These are phyloP conservation scores for Suillus subaureus DNA, from an alignment of 768 basidiomycete species.

Conservation along the genomic window DNA sequence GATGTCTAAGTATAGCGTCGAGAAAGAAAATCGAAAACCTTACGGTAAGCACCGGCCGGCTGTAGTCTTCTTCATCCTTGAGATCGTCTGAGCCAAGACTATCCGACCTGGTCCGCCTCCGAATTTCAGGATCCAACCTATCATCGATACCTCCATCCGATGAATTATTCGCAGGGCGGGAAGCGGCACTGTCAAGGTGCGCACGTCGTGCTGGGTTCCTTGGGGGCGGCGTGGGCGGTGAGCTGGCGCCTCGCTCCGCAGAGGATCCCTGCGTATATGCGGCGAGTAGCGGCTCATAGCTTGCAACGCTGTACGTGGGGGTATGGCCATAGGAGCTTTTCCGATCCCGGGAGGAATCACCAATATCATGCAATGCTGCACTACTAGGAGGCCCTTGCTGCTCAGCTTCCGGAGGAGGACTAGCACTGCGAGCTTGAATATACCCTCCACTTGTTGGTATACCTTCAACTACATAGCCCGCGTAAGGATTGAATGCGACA, in stretches of 20 bases:
- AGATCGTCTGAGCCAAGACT: constrained; percentile 24
- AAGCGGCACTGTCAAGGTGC: constrained; percentile 7
- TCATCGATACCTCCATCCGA: constrained; percentile 29
- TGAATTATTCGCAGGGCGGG: constrained; percentile 12
- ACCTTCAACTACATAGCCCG: constrained; percentile 38
- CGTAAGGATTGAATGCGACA: constrained; percentile 53
- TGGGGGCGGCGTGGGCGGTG: constrained; percentile 26
- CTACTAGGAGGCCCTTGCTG: constrained; percentile 15
- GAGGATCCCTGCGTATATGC: constrained; percentile 37
- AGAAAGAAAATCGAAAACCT: constrained; percentile 17
- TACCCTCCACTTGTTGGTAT: constrained; percentile 40
- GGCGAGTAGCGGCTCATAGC: constrained; percentile 62
- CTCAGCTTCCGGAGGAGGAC: constrained; percentile 42
- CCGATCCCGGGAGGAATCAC: constrained; percentile 31
- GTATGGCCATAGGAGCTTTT: constrained; percentile 42
- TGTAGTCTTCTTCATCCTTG: constrained; percentile 59
- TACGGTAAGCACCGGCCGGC: constrained; percentile 56
- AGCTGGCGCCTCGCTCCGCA: constrained; percentile 21
- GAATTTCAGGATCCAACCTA: constrained; percentile 25
- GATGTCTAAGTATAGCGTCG: constrained; percentile 16
- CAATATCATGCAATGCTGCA: constrained; percentile 22
- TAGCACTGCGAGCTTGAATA: constrained; percentile 46
- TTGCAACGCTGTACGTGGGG: constrained; percentile 53
- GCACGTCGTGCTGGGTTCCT: constrained; percentile 29
- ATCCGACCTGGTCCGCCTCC: constrained; percentile 23